These are phyloP conservation scores for Pyrus communis DNA, from an alignment of 306 rosid genomes.

Conservation along the genomic window DNA sequence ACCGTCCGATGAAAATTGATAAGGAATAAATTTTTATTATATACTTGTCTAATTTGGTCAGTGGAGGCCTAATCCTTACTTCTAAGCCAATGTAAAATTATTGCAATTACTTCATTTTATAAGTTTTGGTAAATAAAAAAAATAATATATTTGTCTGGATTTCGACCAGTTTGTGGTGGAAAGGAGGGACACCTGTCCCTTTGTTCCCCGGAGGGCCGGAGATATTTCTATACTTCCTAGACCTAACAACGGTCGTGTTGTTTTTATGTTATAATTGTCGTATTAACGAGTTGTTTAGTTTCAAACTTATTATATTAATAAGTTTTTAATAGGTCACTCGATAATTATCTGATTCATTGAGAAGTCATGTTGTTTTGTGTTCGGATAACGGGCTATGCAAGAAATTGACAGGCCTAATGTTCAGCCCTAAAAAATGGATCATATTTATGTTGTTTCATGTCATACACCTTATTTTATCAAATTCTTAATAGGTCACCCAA, in stretches of 20 bases:
- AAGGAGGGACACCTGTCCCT: slow-evolving; percentile 6
- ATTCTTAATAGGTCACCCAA: too few relatives aligned
- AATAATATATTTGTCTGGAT: slow-evolving; percentile 17
- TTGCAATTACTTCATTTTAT: background rate
- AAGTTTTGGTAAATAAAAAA: background rate
- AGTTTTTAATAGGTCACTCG: accelerated
- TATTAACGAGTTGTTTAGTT: too few relatives aligned
- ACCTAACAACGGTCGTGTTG: too few relatives aligned
- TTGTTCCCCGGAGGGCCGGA: background rate
- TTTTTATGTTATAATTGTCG: too few relatives aligned
- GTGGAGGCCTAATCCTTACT: slow-evolving; percentile 1
- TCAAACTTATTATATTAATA: too few relatives aligned
- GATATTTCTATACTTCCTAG: slow-evolving; percentile 13
- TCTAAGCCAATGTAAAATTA: slow-evolving; percentile 13
- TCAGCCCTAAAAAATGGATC: too few relatives aligned
- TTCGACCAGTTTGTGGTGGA: slow-evolving; percentile 34
- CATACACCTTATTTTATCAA: too few relatives aligned
- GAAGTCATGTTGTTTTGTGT: too few relatives aligned
- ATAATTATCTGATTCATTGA: too few relatives aligned
- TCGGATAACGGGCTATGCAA: too few relatives aligned
- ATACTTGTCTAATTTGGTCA: background rate
- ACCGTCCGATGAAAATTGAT: background rate
- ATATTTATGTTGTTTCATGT: too few relatives aligned
- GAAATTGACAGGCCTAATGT: too few relatives aligned
- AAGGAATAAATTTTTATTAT: background rate